Percentiles rank a stretch among this genome's conserved stretches.
These are phyloP conservation scores for Breviolum minutum DNA, from an alignment of 73 alveolate genomes.

Conservation along the genomic window DNA sequence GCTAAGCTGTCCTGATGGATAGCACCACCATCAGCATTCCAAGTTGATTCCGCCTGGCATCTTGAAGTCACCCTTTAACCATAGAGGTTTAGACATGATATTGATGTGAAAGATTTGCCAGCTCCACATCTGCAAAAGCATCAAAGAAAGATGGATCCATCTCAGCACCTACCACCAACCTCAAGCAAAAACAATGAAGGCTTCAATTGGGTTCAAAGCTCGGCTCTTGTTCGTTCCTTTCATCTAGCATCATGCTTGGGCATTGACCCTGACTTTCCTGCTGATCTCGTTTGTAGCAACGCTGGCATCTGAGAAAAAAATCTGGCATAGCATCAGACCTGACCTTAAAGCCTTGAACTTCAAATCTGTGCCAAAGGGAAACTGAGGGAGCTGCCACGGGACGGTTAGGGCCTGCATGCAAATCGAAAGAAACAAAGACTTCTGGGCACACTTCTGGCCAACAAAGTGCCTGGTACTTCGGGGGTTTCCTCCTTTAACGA, in stretches of 20 bases:
- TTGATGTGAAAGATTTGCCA: neutral
- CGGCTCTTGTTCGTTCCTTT: neutral
- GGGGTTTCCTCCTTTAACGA: neutral
- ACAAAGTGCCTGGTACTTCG: too few species aligned
- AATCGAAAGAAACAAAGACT: neutral
- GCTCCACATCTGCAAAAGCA: conserved; percentile 18
- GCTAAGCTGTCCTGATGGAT: neutral
- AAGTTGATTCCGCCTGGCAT: conserved; percentile 84
- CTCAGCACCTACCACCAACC: neutral
- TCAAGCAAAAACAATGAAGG: neutral
- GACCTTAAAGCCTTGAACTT: neutral
- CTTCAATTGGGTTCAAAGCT: neutral
- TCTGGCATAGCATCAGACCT: neutral
- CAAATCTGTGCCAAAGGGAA: neutral
- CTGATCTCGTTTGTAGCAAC: conserved; percentile 4
- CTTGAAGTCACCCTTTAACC: neutral
- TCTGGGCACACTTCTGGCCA: too few species aligned
- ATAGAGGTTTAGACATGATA: neutral
- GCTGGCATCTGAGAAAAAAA: neutral
- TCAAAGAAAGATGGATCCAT: conserved; percentile 21
- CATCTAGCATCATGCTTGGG: neutral
- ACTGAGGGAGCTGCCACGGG: neutral
- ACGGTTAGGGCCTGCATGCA: neutral
- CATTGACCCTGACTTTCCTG: neutral
- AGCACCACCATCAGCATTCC: conserved; percentile 43